These are phyloP conservation scores for Globisporangium paroecandrum DNA, from an alignment of 352 stramenopile species.

Conservation along the genomic window DNA sequence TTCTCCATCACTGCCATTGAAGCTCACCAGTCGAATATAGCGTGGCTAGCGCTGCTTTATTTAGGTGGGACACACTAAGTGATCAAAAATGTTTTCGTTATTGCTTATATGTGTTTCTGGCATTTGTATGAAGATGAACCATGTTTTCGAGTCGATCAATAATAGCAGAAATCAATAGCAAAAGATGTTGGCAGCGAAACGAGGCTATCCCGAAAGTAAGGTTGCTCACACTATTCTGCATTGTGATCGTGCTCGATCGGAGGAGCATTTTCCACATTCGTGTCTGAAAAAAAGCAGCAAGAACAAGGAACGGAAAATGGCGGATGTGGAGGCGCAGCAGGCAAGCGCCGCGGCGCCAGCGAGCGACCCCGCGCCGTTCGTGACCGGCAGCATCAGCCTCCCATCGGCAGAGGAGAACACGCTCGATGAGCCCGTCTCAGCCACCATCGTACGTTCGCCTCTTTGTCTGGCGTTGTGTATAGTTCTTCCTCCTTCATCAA, in stretches of 20 bases:
- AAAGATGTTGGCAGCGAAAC: neutral
- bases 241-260: neutral
- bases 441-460: conserved; percentile 74
- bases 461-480: neutral
- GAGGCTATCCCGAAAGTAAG: neutral
- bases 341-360: neutral
- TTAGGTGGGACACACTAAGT: neutral
- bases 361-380: conserved; percentile 31
- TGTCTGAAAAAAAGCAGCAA: neutral
- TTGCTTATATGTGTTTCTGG: neutral
- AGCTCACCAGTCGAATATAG: neutral
- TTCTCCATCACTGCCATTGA: neutral
- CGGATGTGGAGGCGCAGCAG: conserved; percentile 23
- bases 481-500: neutral
- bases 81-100: neutral
- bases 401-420: conserved; percentile 74
- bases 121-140: neutral
- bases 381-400: conserved; percentile 80
- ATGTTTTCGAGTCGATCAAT: neutral
- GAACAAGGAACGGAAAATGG: conserved; percentile 19
- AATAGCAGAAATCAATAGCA: neutral
- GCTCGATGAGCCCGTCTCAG: conserved; percentile 84
- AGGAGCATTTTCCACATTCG: neutral
- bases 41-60: neutral
- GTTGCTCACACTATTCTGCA: neutral